phyloP scores from a whole-genome alignment of 2,329 filamentous ascomycete species.

The Fusarium sp. region DNA sequence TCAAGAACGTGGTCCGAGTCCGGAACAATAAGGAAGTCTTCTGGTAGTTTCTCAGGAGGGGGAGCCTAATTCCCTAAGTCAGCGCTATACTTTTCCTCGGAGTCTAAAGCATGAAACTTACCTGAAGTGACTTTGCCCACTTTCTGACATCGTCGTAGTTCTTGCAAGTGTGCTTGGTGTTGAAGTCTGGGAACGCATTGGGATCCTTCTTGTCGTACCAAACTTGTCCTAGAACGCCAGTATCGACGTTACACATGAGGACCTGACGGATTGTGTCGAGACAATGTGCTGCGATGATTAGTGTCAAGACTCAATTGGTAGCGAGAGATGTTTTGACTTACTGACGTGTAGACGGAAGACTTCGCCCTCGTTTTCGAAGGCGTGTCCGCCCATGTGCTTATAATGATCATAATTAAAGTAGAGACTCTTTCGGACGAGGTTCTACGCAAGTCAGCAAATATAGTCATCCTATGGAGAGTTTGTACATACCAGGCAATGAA shows the following conservation, averaged over 20 bases:
- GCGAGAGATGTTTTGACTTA: constrained; percentile 50
- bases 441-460: no score
- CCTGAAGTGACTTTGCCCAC: constrained; percentile 67
- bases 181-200: constrained; percentile 70
- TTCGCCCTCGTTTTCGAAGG: constrained; percentile 66
- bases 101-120: constrained; percentile 13
- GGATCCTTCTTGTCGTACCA: constrained; percentile 63
- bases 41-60: constrained; percentile 27
- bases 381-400: constrained; percentile 58
- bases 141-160: constrained; percentile 64
- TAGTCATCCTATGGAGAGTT: rapidly evolving
- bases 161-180: constrained; percentile 68
- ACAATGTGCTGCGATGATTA: constrained; percentile 58
- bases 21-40: constrained; percentile 29
- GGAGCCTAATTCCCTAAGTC: constrained; percentile 27
- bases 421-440: constrained; percentile 67
- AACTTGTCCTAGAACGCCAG: constrained; percentile 70
- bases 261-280: constrained; percentile 71
- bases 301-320: rapidly evolving
- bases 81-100: not conserved
- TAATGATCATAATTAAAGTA: constrained; percentile 72
- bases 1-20: constrained; percentile 20
- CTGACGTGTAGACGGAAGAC: constrained; percentile 68
- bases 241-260: constrained; percentile 72
- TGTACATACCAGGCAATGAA: constrained; percentile 65